Evolutionary conservation across 345 rosid species (phyloP), one percentile per base, ranked within the genome.

Genomic region (Bretschneidera sinensis): DNA sequence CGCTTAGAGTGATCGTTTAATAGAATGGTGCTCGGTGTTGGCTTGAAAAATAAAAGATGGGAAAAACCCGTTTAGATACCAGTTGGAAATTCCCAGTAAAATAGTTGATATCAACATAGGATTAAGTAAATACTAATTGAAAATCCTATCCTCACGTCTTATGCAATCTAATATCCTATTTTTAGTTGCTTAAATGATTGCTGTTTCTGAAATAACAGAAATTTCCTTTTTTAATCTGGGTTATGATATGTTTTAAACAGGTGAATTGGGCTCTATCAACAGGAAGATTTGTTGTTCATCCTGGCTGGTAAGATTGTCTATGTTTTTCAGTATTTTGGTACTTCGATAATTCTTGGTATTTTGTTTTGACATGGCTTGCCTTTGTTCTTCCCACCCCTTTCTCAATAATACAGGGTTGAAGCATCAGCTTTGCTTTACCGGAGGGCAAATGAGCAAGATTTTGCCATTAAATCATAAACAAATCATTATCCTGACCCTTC

Each of bases 361-460:
- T 54, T 47, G 21, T 47, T 61, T 28, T 57, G 45, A 64, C 59
- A 56, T 62, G 71, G 23, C 47, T 67, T 21, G n/a, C 43, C 24
- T 63, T 8, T 60, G 1, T 57, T 25, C 6, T 48, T 43, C 33
- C n/a, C n/a, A n/a, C n/a, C n/a, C n/a, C 51, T 8, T 51, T 15
- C 17, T 9, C 17, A 43, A 62, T 64, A 54, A 54, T 62, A 74
- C 84, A 94, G 99, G 99, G 99, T 94, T 77, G 99, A 94, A 82
- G 99, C 99, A 48, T 91, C 99, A 28, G 91, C 99, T 57, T 75
- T 91, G 79, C 95, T 94, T 61, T 94, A 94, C 59, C 81, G 91
- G 80, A 88, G 97, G 76, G 99, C 96, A 58, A 94, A 81, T 47
- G 99, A 94, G 71, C 79, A 70, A 50, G 88, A 88, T 70, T 94